phyloP scores from a whole-genome alignment of 23 red algal species.

The Gracilariopsis chorda region DNA sequence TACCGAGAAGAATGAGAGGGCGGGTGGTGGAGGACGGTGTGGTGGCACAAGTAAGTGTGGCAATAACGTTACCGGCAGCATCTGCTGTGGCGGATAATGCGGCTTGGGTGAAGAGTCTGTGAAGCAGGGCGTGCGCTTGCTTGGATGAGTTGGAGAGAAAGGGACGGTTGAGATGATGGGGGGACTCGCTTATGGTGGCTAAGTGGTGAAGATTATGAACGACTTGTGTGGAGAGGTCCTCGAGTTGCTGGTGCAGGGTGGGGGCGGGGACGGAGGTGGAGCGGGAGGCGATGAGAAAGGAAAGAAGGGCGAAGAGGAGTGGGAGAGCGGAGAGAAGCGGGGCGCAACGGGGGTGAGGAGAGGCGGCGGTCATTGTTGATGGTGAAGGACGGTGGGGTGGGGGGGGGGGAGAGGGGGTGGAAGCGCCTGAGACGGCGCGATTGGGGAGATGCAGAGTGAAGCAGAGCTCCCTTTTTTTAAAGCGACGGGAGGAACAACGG shows the following conservation, averaged over 20 bases:
- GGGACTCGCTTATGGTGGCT: background rate
- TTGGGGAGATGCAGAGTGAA: too few relatives aligned
- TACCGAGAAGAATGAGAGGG: constrained; percentile 51
- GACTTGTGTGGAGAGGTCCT: too few relatives aligned
- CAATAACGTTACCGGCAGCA: constrained; percentile 50
- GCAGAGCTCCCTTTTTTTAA: too few relatives aligned
- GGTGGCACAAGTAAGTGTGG: background rate
- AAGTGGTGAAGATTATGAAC: background rate
- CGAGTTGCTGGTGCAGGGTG: too few relatives aligned
- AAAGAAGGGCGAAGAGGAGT: background rate
- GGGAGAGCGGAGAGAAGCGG: background rate
- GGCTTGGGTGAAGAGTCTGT: background rate
- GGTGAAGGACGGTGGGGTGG: background rate
- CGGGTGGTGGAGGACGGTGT: background rate
- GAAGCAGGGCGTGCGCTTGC: background rate
- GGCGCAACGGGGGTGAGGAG: background rate
- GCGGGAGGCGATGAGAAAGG: background rate
- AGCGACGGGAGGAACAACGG: too few relatives aligned
- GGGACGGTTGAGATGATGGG: background rate
- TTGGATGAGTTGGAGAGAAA: constrained; percentile 16
- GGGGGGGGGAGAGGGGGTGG: background rate
- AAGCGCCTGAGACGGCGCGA: too few relatives aligned
- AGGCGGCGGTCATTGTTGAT: constrained; percentile 4
- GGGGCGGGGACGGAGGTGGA: too few relatives aligned
- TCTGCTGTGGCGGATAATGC: constrained; percentile 18